A percentile compares a stretch with the other conserved stretches of the same genome.
Evolutionary conservation across 805 yeast species (phyloP).

Genomic region (Yarrowia sp.): DNA sequence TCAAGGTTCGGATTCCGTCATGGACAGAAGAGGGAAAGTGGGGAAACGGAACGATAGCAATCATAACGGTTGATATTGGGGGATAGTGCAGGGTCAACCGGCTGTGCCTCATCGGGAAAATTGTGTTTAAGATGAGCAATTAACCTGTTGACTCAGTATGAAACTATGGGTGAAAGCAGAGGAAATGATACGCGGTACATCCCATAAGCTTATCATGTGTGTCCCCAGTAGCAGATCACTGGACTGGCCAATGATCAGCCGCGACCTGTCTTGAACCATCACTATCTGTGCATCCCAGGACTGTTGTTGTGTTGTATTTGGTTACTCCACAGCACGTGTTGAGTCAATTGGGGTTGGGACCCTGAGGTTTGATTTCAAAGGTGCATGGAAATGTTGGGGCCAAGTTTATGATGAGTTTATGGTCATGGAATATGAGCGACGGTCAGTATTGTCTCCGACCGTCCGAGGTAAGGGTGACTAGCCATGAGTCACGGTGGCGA

Average conservation of each 20-base stretch:
- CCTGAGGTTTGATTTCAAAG: neutral
- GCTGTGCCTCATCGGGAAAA: too few relatives aligned
- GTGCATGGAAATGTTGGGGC: neutral
- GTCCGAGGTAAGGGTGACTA: neutral
- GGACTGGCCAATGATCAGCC: neutral
- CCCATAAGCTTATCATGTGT: neutral
- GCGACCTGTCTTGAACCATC: neutral
- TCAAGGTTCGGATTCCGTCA: neutral
- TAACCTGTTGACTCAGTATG: neutral
- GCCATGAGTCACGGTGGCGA: neutral
- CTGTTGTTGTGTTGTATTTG: neutral
- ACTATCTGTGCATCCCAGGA: neutral
- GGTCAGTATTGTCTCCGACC: neutral
- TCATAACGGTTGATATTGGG: neutral
- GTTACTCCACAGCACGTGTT: constrained; percentile 14
- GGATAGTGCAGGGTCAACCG: neutral
- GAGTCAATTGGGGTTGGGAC: constrained; percentile 21
- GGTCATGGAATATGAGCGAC: neutral
- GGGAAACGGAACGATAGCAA: neutral
- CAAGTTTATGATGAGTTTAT: neutral
- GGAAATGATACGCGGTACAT: too few relatives aligned
- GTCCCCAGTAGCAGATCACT: neutral
- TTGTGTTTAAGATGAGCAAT: too few relatives aligned
- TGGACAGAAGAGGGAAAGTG: neutral
- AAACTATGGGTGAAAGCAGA: too few relatives aligned